phyloP scores from a whole-genome alignment of 2,329 filamentous ascomycete genomes.

The Cladosporium velox region DNA sequence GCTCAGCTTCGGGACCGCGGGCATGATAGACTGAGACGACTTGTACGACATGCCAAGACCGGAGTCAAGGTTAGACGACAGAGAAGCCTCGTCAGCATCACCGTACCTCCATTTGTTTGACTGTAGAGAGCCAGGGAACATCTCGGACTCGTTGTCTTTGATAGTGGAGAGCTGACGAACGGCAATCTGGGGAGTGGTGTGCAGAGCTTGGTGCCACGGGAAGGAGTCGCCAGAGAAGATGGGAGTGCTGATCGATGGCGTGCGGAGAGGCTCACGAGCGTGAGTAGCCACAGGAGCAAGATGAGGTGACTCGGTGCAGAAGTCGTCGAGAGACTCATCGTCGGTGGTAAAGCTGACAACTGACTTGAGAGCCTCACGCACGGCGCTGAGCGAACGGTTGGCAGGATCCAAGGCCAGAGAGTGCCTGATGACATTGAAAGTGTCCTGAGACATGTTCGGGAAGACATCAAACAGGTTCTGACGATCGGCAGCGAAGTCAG shows the following conservation, averaged over 20 bases:
- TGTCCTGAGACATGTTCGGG: slow-evolving; percentile 97
- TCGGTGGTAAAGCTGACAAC: slow-evolving; percentile 90
- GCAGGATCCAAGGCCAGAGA: slow-evolving; percentile 88
- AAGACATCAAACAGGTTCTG: slow-evolving; percentile 98
- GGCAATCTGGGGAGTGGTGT: slow-evolving; percentile 69
- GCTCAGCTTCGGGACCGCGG: slow-evolving; percentile 43
- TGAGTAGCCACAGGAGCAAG: slow-evolving; percentile 71
- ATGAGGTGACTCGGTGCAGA: slow-evolving; percentile 76
- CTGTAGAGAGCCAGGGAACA: slow-evolving; percentile 77
- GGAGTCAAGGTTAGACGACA: slow-evolving; percentile 83
- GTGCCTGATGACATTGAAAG: slow-evolving; percentile 87
- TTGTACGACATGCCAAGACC: slow-evolving; percentile 79
- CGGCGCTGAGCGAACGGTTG: slow-evolving; percentile 78
- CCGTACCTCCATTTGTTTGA: slow-evolving; percentile 70
- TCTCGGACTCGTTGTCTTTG: slow-evolving; percentile 76
- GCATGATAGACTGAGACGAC: slow-evolving; percentile 56
- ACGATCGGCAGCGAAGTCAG: slow-evolving; percentile 89
- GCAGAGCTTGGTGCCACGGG: slow-evolving; percentile 91
- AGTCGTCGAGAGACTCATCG: slow-evolving; percentile 89
- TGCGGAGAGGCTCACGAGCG: slow-evolving; percentile 92
- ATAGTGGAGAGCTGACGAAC: slow-evolving; percentile 85
- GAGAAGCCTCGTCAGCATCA: slow-evolving; percentile 74
- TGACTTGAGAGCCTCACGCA: slow-evolving; percentile 75
- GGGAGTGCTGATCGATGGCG: slow-evolving; percentile 89
- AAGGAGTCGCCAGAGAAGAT: slow-evolving; percentile 77